phyloP scores from a whole-genome alignment of 73 alveolate genomes.

The Stentor roeselii region DNA sequence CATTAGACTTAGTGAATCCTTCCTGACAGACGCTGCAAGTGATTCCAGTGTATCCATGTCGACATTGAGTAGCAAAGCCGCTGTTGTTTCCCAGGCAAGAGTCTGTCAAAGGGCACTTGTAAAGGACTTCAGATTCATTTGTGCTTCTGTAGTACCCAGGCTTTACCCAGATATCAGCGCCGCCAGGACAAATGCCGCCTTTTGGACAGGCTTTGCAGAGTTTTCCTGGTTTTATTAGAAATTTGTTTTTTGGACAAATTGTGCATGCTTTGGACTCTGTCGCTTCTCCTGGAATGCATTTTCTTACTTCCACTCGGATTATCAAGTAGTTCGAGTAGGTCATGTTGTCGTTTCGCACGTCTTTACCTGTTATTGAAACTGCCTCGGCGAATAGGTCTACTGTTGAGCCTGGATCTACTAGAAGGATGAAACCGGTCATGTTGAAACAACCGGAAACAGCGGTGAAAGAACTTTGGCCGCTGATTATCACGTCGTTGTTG shows the following conservation, averaged over 20 bases:
- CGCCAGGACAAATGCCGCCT: slow-evolving; percentile 32
- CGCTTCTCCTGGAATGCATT: neutral
- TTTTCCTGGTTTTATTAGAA: neutral
- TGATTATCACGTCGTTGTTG: no score
- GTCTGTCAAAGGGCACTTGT: slow-evolving; percentile 9
- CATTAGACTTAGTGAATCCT: slow-evolving; percentile 10
- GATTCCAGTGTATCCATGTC: slow-evolving; percentile 39
- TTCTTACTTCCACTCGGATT: no score
- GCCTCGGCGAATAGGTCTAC: no score
- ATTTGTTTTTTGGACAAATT: neutral
- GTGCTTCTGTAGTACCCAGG: slow-evolving; percentile 38
- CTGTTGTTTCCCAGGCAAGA: slow-evolving; percentile 19
- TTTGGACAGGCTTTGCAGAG: slow-evolving; percentile 2
- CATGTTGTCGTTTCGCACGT: no score
- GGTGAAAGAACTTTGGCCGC: no score
- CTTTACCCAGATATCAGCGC: slow-evolving; percentile 29
- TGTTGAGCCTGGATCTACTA: no score
- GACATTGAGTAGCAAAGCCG: slow-evolving; percentile 29
- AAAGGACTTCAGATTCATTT: slow-evolving; percentile 14
- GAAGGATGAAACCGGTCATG: no score
- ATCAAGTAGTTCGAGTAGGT: no score
- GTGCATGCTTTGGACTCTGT: neutral
- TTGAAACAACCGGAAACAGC: no score
- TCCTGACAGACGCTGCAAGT: slow-evolving; percentile 31
- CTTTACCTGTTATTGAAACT: no score